These are phyloP conservation scores for Torulaspora microellipsoides DNA, from an alignment of 805 yeast species.

Conservation along the genomic window DNA sequence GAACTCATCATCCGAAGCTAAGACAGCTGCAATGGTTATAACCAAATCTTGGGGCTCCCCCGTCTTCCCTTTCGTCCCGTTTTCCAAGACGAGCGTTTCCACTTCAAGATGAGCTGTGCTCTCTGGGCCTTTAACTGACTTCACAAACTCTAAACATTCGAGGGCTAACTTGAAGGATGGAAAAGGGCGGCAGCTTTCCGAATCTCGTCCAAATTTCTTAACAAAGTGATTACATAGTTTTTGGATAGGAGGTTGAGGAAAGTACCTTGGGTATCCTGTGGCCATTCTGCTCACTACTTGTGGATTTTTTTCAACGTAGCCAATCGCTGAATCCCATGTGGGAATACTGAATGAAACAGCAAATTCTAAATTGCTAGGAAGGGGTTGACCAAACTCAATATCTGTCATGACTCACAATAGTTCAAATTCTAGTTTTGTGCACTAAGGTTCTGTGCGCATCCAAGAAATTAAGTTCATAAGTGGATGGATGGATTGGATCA, in stretches of 20 bases:
- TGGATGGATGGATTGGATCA: too few species aligned
- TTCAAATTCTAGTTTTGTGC: background rate
- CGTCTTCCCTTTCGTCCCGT: constrained; percentile 44
- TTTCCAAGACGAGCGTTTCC: constrained; percentile 5
- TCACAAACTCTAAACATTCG: constrained; percentile 69
- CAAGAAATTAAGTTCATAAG: too few species aligned
- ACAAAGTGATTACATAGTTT: constrained; percentile 49
- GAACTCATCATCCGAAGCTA: constrained; percentile 58
- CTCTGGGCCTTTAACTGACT: constrained; percentile 19
- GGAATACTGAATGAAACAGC: constrained; percentile 92
- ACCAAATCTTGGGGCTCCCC: constrained; percentile 52
- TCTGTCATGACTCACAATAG: constrained; percentile 8
- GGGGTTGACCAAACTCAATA: constrained; percentile 18
- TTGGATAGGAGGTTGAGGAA: constrained; percentile 57
- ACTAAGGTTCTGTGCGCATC: too few species aligned
- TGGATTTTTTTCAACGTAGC: constrained; percentile 81
- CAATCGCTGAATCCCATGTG: constrained; percentile 86
- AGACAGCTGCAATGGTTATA: constrained; percentile 55
- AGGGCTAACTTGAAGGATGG: constrained; percentile 67
- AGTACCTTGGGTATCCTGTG: constrained; percentile 85
- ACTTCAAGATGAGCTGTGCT: constrained; percentile 14
- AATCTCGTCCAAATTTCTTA: constrained; percentile 62
- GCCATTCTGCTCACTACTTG: constrained; percentile 75
- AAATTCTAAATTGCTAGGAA: constrained; percentile 39
- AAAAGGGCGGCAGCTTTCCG: constrained; percentile 65